Evolutionary conservation across 345 rosid genomes (phyloP).

Genomic region (Acer negundo): DNA sequence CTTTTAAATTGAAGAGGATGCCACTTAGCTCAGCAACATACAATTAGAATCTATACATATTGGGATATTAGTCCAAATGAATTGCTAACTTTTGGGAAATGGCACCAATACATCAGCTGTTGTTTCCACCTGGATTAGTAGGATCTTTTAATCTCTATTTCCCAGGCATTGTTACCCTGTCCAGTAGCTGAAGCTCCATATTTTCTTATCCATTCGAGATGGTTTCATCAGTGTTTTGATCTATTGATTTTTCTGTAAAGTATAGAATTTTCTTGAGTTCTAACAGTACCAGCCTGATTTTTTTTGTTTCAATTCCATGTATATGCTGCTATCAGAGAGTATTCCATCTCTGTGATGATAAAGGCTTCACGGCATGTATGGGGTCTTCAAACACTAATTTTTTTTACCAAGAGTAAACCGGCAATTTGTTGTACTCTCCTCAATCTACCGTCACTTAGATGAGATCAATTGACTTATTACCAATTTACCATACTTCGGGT

Average conservation of each 20-base stretch:
- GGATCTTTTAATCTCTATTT: neutral
- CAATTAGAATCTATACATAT: neutral
- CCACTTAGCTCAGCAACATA: neutral
- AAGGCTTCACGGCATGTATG: neutral
- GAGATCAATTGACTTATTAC: neutral
- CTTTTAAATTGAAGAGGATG: neutral
- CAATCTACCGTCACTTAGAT: neutral
- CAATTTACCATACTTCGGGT: neutral
- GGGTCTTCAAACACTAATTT: neutral
- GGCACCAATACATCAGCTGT: neutral
- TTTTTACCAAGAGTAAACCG: neutral
- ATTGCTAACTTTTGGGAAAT: neutral
- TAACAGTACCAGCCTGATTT: neutral
- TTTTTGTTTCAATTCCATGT: neutral
- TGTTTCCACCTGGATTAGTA: neutral
- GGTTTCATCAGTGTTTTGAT: neutral
- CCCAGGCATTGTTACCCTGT: no score
- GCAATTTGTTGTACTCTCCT: neutral
- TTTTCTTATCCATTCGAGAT: constrained; percentile 3
- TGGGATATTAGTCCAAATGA: neutral
- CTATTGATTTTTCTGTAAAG: neutral
- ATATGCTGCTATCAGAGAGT: neutral
- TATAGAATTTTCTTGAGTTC: neutral
- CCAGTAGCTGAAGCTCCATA: neutral
- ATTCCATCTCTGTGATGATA: neutral